Evolutionary conservation across 225 moss, liverwort and hornwort genomes (phyloP).

Genomic region (Marchantia polymorpha): DNA sequence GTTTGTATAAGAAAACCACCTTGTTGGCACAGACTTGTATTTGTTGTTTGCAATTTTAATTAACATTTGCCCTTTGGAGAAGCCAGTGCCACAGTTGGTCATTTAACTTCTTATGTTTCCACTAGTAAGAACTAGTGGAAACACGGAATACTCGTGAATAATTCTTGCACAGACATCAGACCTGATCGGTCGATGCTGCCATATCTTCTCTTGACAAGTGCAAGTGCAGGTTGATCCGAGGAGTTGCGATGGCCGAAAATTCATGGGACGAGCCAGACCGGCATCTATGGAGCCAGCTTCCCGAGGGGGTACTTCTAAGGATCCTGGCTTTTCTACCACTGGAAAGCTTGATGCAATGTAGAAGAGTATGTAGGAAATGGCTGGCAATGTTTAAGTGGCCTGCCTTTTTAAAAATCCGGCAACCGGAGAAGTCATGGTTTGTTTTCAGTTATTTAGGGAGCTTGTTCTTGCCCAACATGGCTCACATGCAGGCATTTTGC

Average conservation of each 20-base stretch:
- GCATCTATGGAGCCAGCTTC: constrained; percentile 22
- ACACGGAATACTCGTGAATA: no score
- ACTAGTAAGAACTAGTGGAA: no score
- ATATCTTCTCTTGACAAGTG: background rate
- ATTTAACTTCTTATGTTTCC: no score
- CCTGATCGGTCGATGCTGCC: background rate
- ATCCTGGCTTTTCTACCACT: constrained; percentile 15
- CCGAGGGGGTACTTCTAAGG: constrained; percentile 12
- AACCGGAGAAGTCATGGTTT: constrained; percentile 17
- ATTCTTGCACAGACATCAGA: background rate
- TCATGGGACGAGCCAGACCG: background rate
- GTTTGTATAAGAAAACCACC: no score
- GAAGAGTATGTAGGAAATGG: constrained; percentile 12
- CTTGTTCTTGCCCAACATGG: constrained; percentile 16
- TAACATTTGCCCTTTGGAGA: no score
- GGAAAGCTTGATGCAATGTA: constrained; percentile 14
- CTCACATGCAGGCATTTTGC: constrained; percentile 20
- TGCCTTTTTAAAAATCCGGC: background rate
- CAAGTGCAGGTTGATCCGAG: background rate
- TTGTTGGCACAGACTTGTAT: no score
- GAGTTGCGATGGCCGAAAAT: constrained; percentile 5
- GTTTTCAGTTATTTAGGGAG: constrained; percentile 20
- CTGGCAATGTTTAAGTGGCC: constrained; percentile 14
- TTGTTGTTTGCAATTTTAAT: no score
- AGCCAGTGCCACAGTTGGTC: no score